Evolutionary conservation across 2,329 filamentous ascomycete genomes (phyloP), one percentile per base, ranked within the genome.

Genomic region (Botrytis medusae): DNA sequence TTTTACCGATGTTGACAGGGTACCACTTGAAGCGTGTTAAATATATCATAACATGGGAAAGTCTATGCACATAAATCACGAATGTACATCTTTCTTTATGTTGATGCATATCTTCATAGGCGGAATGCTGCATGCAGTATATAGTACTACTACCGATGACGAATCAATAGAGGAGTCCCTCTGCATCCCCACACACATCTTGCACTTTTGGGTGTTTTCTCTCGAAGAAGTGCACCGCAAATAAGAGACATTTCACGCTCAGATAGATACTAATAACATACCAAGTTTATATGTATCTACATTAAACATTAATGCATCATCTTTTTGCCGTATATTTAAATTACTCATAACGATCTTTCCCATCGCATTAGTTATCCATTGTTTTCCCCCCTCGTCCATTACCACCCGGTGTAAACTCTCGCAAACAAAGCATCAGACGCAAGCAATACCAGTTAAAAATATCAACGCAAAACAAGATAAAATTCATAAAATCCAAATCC

Each of bases 221-320:
- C 37, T 32, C 18, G 14, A 48, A 32, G 18, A 25, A 25, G 14
- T 34, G 4, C 51, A 44, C 10, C n/a, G 16, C 22, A n/a, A 25
- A 12, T 10, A 57, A 29, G 1, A 22, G 37, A 32, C 5, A 42
- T 32, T 5, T 57, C 34, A 57, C 48, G 29, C n/a, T 42, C 5
- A 22, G 29, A 12, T 37, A 32, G 7, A 42, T 22, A 12, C 1
- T 9, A 20, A 25, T 32, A 32, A 42, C n/a, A 57, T 32, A 1
- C 14, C 37, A 44, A 32, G 4, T 59, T 29, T 25, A 44, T 42
- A 22, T 59, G 48, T 69, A 25, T 68, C n/a, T 59, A 57, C 22
- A 57, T 57, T 68, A 57, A 69, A 69, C 54, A 69, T 69, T 57
- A 69, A 69, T 69, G 65, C 48, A 57, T 57, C 25, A 34, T 40